Base-by-base conservation (phyloP, 352 stramenopile genomes). In the Globisporangium nodosum region DNA sequence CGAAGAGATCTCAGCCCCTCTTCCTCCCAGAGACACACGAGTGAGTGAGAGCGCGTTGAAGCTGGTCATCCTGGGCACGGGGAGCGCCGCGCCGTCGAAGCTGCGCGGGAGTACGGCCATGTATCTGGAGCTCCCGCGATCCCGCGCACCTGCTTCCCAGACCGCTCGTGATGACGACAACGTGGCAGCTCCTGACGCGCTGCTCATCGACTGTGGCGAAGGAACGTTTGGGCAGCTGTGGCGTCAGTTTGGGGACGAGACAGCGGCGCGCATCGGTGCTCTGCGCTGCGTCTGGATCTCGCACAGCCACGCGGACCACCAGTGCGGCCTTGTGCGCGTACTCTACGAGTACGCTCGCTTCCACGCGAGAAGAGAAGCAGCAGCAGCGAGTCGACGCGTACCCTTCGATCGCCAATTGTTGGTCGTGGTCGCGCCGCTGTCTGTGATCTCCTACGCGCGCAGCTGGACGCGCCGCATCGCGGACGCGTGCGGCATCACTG, bases 261-360 rank as follows among this genome's bases (percentile, higher is more conserved):
- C 74, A 2, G 42, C 51, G 13, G 65, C 63, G 11, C 87, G 74
- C 11, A 69, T 92, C 13, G 70, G 56, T 55, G 63, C 70, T 0
- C 43, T 98, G 39, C 85, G 88, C 35, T 96, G 93, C 39, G 86
- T 98, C 50, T 99, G 94, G 94, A 97, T 99, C 52, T 98, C 92
- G 4, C 96, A 99, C 65, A 94, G 96, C 39, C 96, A 99, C 64
- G 95, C 96, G 0, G 96, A 99, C 61, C 96, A 99, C 66, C 94
- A 99, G 68, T 91, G 98, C 27, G 96, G 96, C 20, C 65, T 99
- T 12, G 70, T 98, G n/a, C 79, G 90, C 8, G 71, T 99, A 3
- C 66, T 99, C 35, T 66, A 79, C 57, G 76, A 87, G 31, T 88
- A 75, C 30, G 66, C 73, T 24, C 56, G 65, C 15, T 71, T 73